Conservation (phyloP, 1,284 basidiomycete genomes). For the Sporisorium sorghi region DNA sequence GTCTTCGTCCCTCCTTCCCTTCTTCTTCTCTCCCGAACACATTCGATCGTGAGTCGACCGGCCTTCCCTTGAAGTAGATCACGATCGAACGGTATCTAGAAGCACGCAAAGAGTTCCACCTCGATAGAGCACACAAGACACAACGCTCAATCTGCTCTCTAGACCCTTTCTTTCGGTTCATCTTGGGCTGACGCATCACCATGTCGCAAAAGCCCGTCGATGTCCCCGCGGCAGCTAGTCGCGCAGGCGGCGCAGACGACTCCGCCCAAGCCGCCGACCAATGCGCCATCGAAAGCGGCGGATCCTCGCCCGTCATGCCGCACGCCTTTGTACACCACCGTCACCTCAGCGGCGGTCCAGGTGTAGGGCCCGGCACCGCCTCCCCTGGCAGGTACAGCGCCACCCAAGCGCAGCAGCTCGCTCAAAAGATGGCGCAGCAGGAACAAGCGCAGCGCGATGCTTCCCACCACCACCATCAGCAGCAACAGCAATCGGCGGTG, state of each 20-base stretch:
- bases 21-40: not conserved
- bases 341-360: conserved; percentile 72
- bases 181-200: not conserved
- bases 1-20: not conserved
- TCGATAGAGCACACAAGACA: not conserved
- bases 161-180: not conserved
- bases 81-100: not conserved
- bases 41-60: not conserved
- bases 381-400: conserved; percentile 45
- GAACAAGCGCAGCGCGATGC: conserved; percentile 32
- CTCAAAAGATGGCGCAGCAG: conserved; percentile 35
- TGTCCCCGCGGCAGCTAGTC: conserved; percentile 11
- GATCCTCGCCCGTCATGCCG: conserved; percentile 37
- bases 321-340: conserved; percentile 75
- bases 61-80: not conserved
- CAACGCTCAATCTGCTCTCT: not conserved
- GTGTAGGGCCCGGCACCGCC: conserved; percentile 48
- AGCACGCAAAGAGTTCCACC: no score
- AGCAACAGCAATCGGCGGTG: conserved; percentile 5
- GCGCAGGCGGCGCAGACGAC: conserved; percentile 8
- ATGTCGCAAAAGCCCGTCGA: conserved; percentile 41
- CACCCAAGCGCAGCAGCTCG: conserved; percentile 44
- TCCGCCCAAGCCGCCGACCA: conserved; percentile 13
- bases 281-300: conserved; percentile 36
- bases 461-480: conserved; percentile 5